Base-by-base conservation (phyloP, 768 basidiomycete genomes). In the Rubroboletus pulcherrimus region DNA sequence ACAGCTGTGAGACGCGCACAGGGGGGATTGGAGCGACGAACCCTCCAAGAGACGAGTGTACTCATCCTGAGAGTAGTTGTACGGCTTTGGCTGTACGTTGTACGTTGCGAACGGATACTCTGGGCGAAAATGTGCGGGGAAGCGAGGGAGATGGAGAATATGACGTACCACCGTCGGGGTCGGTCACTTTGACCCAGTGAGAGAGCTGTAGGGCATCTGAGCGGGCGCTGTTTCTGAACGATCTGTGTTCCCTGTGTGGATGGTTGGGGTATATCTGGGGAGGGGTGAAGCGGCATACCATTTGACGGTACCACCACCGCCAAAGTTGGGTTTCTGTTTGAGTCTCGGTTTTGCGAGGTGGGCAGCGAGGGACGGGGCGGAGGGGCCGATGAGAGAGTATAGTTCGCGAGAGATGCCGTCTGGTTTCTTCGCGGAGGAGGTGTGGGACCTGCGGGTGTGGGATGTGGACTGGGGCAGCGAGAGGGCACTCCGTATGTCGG, bases 331-430 rank as follows among this genome's bases (percentile, higher is more conserved):
- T 60, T 91, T 89, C 71, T 93, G 89, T 67, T 94, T 94, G 54
- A 95, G 81, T 52, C 86, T 84, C 35, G 91, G 90, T 68, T 91
- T 90, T 29, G 87, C 79, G 55, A 87, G 80, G 62, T 90, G 86
- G 34, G 89, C 82, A 0, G 86, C 87, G 47, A 98, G 80, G 2
- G 89, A 85, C 0, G 96, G 94, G 11, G 89, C 89, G 46, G 91
- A 89, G 56, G 92, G 86, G n/a, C 96, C 96, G 61, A 99, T 98
- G 56, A 99, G 83, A 1, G 90, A 86, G 74, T 90, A 98, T 2
- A 99, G 80, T 71, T 98, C 95, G 62, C 94, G 79, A 0, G 93
- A 88, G 57, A 98, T 94, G 19, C 96, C 95, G 19, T 93, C 91
- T 4, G 91, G 91, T 71, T 90, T 92, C 65, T 81, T 80, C 12